Evolutionary conservation across 2,329 filamentous ascomycete species (phyloP), one percentile per base, ranked within the genome.

Genomic region (Exophiala calicioides): DNA sequence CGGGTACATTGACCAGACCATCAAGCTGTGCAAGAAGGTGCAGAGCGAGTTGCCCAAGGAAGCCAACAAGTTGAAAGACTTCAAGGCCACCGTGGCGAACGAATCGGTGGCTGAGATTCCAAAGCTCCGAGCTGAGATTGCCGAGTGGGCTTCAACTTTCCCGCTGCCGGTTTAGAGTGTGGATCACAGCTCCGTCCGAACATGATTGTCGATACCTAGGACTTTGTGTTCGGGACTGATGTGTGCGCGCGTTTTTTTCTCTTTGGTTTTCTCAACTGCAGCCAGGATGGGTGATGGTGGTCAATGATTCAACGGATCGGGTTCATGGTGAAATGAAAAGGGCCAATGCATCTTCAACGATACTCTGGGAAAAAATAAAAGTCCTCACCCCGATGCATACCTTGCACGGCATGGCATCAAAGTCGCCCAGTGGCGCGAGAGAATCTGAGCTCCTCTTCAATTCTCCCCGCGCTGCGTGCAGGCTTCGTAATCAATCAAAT

Each of bases 31-130:
- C 80, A 89, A 90, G 80, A 84, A 90, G 65, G 78, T 95, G 62
- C 93, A 97, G 78, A 77, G 68, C 50, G 75, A 79, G 56, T 81
- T 97, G 18, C 91, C 93, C 69, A 96, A 96, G 83, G 87, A 93
- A 72, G 89, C 88, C 65, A 98, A 97, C 84, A 96, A 94, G 84
- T 88, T 95, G 71, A 97, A 97, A 84, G 93, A 98, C 79, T 97
- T 98, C 86, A 94, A 91, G 80, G 84, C 82, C 68, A 91, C 89
- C 81, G 88, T 95, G 53, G 81, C 86, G 48, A 75, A 78, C 59
- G 90, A 89, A 56, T 80, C 85, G 65, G 78, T 95, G 37, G 72
- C 81, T 52, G 87, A 90, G 77, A 91, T 98, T 73, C 84, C 86
- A 68, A 80, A 79, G 60, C 79, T 95, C 68, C 87, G 84, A 77